Percentiles rank a stretch among this genome's conserved stretches.
phyloP scores from a whole-genome alignment of 176 grass and related monocot genomes.

The Leersia perrieri region DNA sequence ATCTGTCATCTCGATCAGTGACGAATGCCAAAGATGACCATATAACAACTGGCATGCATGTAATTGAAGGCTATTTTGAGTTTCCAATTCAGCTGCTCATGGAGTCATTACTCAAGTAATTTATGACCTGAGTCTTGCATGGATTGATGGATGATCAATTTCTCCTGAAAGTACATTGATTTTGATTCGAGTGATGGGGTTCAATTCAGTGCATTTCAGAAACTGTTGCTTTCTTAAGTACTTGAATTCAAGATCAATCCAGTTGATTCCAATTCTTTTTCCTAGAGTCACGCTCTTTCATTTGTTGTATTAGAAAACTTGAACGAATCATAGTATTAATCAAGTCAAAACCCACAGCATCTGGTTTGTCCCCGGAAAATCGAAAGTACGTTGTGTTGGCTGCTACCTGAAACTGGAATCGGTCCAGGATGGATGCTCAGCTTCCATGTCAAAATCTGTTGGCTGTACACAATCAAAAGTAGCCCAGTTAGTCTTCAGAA shows the following conservation, averaged over 20 bases:
- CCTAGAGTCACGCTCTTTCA: neutral
- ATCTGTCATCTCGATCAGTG: neutral
- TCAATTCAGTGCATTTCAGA: neutral
- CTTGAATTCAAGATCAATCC: neutral
- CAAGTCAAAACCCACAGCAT: neutral
- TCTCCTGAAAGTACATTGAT: neutral
- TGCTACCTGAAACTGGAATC: neutral
- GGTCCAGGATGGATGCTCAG: neutral
- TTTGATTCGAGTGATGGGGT: neutral
- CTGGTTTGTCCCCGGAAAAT: neutral
- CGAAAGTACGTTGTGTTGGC: neutral
- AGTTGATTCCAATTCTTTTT: neutral
- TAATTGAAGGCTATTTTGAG: neutral
- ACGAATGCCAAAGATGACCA: neutral
- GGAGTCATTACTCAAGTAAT: neutral
- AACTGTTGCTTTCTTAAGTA: neutral
- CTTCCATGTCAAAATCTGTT: constrained; percentile 16
- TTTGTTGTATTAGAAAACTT: neutral
- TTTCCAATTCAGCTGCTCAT: no score
- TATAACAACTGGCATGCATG: neutral
- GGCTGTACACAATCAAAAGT: neutral
- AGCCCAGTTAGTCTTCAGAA: neutral
- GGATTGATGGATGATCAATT: neutral
- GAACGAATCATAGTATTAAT: neutral
- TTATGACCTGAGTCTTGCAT: neutral